Percentiles rank a stretch among this genome's conserved stretches.
phyloP scores from a whole-genome alignment of 108 stramenopile genomes.

The Thalassiosira profunda region DNA sequence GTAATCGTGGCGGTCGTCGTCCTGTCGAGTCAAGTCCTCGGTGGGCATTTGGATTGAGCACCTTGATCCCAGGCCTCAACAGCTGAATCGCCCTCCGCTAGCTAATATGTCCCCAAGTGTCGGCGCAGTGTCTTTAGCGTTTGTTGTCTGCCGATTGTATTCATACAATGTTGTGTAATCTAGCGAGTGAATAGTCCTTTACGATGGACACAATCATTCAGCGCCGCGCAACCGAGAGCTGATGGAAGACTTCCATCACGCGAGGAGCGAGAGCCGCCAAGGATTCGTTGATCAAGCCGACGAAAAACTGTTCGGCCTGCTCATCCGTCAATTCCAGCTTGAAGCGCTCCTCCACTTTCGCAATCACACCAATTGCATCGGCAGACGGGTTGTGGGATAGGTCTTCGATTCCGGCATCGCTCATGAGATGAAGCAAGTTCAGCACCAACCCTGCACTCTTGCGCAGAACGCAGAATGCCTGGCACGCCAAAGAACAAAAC shows the following conservation, averaged over 20 bases:
- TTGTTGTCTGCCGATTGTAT: too few relatives aligned
- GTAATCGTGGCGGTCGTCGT: too few relatives aligned
- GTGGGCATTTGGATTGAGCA: too few relatives aligned
- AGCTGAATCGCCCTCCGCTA: too few relatives aligned
- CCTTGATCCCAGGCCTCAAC: too few relatives aligned
- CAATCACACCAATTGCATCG: slow-evolving; percentile 89
- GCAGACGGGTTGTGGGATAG: slow-evolving; percentile 92
- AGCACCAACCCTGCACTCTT: slow-evolving; percentile 96
- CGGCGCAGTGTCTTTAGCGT: too few relatives aligned
- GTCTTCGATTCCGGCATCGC: slow-evolving; percentile 97
- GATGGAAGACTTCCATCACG: slow-evolving; percentile 95
- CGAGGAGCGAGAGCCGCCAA: slow-evolving; percentile 88
- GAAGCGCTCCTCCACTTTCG: slow-evolving; percentile 95
- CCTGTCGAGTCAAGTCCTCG: too few relatives aligned
- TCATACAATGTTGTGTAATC: neutral
- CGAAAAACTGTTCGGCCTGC: slow-evolving; percentile 94
- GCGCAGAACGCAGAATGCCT: slow-evolving; percentile 96
- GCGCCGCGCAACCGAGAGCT: slow-evolving; percentile 84
- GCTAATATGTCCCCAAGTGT: too few relatives aligned
- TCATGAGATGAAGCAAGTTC: slow-evolving; percentile 96
- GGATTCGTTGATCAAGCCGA: slow-evolving; percentile 87
- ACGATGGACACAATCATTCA: slow-evolving; percentile 16
- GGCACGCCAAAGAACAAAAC: slow-evolving; percentile 95
- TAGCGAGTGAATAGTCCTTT: neutral
- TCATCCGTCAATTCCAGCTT: slow-evolving; percentile 95